Evolutionary conservation across 495 filamentous ascomycete species (phyloP).

Genomic region (Durotheca rogersii): DNA sequence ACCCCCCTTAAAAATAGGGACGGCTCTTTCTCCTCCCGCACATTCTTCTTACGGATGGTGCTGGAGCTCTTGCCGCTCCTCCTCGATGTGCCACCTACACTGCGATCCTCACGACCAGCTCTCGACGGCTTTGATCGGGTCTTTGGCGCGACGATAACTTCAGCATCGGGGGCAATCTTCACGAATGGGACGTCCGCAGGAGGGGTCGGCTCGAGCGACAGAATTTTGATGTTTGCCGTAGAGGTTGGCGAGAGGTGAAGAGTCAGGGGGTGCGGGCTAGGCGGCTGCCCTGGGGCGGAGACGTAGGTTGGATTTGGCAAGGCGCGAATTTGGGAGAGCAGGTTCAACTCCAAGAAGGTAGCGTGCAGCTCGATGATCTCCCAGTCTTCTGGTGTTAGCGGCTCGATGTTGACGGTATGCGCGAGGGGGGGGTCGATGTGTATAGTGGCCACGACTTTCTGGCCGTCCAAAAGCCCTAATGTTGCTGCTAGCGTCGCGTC

Average conservation of each 20-base stretch:
- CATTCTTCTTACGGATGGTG: conserved; percentile 61
- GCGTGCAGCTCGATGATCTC: conserved; percentile 98
- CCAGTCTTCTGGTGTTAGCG: conserved; percentile 92
- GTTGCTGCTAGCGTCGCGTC: conserved; percentile 86
- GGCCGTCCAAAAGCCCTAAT: conserved; percentile 77
- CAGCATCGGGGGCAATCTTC: conserved; percentile 88
- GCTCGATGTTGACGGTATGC: conserved; percentile 93
- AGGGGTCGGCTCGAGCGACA: conserved; percentile 72
- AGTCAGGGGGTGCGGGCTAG: conserved; percentile 73
- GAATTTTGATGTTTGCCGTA: conserved; percentile 85
- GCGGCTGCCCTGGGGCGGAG: conserved; percentile 41
- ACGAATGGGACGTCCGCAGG: conserved; percentile 73
- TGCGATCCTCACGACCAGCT: conserved; percentile 61
- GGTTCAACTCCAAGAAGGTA: conserved; percentile 89
- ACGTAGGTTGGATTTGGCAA: conserved; percentile 78
- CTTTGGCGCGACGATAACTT: conserved; percentile 96
- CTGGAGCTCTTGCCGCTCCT: conserved; percentile 77
- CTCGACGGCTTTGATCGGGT: conserved; percentile 49
- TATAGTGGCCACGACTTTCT: conserved; percentile 70
- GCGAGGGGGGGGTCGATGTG: conserved; percentile 88
- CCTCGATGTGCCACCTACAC: conserved; percentile 64
- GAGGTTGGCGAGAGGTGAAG: conserved; percentile 94
- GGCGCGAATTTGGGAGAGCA: conserved; percentile 89
- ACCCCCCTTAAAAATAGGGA: conserved; percentile 76
- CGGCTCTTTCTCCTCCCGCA: conserved; percentile 60